phyloP scores from a whole-genome alignment of 495 filamentous ascomycete species.

The Neurospora sp. region DNA sequence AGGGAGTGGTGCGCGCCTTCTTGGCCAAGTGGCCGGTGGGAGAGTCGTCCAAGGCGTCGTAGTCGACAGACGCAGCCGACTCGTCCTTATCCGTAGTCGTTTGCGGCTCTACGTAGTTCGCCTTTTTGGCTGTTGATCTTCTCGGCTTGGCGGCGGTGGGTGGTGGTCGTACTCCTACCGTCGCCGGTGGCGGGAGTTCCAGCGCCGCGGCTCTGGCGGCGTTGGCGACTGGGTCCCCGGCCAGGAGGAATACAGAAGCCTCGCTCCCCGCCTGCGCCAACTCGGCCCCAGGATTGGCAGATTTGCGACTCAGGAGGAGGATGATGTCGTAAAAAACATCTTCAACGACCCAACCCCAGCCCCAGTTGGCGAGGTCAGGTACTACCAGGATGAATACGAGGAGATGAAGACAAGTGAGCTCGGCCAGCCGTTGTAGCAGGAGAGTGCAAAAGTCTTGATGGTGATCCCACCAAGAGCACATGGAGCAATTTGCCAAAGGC shows the following conservation, averaged over 20 bases:
- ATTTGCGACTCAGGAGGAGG: neutral
- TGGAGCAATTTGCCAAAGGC: constrained; percentile 34
- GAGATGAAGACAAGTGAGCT: neutral
- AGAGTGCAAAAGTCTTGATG: neutral
- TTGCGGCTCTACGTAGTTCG: constrained; percentile 3
- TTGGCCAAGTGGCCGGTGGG: constrained; percentile 14
- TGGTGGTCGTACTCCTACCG: too few relatives aligned
- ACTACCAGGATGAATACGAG: neutral
- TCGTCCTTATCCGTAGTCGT: constrained; percentile 1
- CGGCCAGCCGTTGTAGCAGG: neutral
- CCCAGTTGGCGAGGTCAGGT: neutral
- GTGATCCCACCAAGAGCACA: constrained; percentile 38
- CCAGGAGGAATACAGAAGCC: neutral
- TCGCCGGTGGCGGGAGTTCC: too few relatives aligned
- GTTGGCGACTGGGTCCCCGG: neutral
- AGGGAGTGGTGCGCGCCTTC: neutral
- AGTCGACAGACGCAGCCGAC: constrained; percentile 1
- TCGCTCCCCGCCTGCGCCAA: neutral
- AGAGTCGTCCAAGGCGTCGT: constrained; percentile 14
- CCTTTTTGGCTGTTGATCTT: constrained; percentile 13
- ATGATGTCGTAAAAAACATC: neutral
- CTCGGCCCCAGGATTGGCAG: neutral
- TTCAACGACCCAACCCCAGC: neutral
- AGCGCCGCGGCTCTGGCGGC: neutral
- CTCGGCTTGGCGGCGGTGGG: neutral